Evolutionary conservation across 805 yeast genomes (phyloP).

Genomic region (Blastobotrys parvus): DNA sequence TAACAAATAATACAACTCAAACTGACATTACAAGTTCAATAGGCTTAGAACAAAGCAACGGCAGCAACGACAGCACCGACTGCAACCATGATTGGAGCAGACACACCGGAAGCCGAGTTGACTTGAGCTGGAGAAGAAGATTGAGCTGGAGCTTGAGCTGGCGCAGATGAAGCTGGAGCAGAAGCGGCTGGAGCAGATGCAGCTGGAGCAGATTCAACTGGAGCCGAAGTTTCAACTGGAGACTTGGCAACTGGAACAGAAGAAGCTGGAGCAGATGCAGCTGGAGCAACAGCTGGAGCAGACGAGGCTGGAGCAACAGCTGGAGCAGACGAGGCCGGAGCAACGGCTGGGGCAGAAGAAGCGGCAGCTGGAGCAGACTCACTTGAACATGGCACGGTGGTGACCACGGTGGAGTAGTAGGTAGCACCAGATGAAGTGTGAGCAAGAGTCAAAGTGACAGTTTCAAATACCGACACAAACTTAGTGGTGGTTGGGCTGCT

Average conservation of each 20-base stretch:
- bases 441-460: constrained; percentile 2
- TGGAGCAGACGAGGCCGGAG: constrained; percentile 5
- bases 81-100: constrained; percentile 1
- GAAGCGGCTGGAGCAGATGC: constrained; percentile 2
- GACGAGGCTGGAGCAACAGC: constrained; percentile 1
- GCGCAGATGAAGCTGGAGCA: neutral
- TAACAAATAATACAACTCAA: too few relatives aligned
- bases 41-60: neutral
- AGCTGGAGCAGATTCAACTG: constrained; percentile 1
- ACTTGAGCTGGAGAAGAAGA: neutral
- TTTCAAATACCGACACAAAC: neutral
- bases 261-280: constrained; percentile 4
- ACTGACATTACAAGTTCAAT: too few relatives aligned
- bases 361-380: constrained; percentile 5
- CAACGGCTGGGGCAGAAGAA: constrained; percentile 5
- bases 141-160: constrained; percentile 3
- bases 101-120: neutral
- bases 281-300: constrained; percentile 8
- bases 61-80: neutral
- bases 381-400: constrained; percentile 2
- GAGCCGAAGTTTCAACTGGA: constrained; percentile 1
- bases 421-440: constrained; percentile 1
- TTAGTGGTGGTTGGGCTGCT: neutral
- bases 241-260: too few relatives aligned
- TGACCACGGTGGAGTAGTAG: constrained; percentile 1